phyloP scores from a whole-genome alignment of 2,329 filamentous ascomycete species.

The Tolypocladium capitatum region DNA sequence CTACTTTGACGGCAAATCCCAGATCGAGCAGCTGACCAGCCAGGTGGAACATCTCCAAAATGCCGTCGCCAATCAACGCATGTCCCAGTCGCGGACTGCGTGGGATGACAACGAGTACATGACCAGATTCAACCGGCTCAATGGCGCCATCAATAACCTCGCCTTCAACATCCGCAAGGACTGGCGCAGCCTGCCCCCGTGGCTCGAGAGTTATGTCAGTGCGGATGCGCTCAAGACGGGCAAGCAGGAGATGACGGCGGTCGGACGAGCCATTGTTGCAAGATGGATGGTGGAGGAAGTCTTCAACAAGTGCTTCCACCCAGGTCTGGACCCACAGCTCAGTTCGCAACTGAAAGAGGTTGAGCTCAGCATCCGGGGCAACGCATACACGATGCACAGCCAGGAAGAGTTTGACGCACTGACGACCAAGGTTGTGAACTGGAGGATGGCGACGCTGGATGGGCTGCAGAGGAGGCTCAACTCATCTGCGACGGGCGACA shows the following conservation, averaged over 20 bases:
- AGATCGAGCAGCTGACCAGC: slow-evolving; percentile 75
- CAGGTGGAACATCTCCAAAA: slow-evolving; percentile 95
- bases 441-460: slow-evolving; percentile 87
- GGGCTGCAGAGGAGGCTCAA: slow-evolving; percentile 64
- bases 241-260: slow-evolving; percentile 95
- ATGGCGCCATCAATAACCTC: slow-evolving; percentile 87
- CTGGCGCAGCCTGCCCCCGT: slow-evolving; percentile 70
- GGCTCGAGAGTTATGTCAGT: slow-evolving; percentile 71
- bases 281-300: slow-evolving; percentile 85
- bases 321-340: slow-evolving; percentile 62
- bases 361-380: slow-evolving; percentile 73
- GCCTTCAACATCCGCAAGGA: slow-evolving; percentile 94
- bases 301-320: slow-evolving; percentile 87
- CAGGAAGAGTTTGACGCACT: slow-evolving; percentile 84
- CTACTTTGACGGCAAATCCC: slow-evolving; percentile 89
- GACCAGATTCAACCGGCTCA: slow-evolving; percentile 77
- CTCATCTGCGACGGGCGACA: slow-evolving; percentile 49
- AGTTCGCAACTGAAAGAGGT: slow-evolving; percentile 73
- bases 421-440: slow-evolving; percentile 76
- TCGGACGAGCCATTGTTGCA: slow-evolving; percentile 78
- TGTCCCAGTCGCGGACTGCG: slow-evolving; percentile 86
- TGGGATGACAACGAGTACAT: slow-evolving; percentile 92
- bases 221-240: slow-evolving; percentile 73
- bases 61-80: slow-evolving; percentile 88
- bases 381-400: slow-evolving; percentile 59